Conservation (phyloP, 495 filamentous ascomycete genomes). For the Xylaria sp. region DNA sequence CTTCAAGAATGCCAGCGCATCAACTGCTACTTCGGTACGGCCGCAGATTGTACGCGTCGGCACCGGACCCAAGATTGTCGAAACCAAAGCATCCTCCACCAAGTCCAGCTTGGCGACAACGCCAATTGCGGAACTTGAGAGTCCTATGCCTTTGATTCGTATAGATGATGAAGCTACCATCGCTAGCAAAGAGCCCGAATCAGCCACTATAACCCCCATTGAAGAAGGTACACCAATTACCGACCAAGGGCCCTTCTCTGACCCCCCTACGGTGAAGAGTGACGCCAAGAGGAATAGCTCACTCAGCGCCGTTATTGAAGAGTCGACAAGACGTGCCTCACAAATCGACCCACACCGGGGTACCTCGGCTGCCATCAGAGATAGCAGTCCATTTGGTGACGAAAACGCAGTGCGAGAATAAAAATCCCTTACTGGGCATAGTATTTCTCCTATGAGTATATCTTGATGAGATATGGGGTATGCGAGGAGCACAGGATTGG, state of each 20-base stretch:
- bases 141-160: conserved; percentile 27
- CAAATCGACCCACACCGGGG: conserved; percentile 36
- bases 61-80: conserved; percentile 54
- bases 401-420: conserved; percentile 59
- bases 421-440: neutral
- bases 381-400: conserved; percentile 62
- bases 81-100: conserved; percentile 39
- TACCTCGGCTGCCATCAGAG: conserved; percentile 40
- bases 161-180: neutral
- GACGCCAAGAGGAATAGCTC: conserved; percentile 48
- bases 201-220: conserved; percentile 53
- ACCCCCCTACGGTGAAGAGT: conserved; percentile 49
- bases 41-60: conserved; percentile 63
- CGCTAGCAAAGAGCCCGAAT: conserved; percentile 35
- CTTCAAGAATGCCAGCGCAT: conserved; percentile 63
- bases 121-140: conserved; percentile 28
- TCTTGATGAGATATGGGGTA: conserved; percentile 41
- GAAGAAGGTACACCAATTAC: conserved; percentile 56
- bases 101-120: conserved; percentile 32
- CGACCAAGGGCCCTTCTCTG: conserved; percentile 66
- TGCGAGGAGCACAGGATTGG: conserved; percentile 27
- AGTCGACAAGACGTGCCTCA: conserved; percentile 53
- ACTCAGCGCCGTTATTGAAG: conserved; percentile 62
- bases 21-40: conserved; percentile 58
- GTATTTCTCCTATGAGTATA: conserved; percentile 31